These are phyloP conservation scores for Chrysanthemum lavandulifolium DNA, from an alignment of 129 eudicot species.

Conservation along the genomic window DNA sequence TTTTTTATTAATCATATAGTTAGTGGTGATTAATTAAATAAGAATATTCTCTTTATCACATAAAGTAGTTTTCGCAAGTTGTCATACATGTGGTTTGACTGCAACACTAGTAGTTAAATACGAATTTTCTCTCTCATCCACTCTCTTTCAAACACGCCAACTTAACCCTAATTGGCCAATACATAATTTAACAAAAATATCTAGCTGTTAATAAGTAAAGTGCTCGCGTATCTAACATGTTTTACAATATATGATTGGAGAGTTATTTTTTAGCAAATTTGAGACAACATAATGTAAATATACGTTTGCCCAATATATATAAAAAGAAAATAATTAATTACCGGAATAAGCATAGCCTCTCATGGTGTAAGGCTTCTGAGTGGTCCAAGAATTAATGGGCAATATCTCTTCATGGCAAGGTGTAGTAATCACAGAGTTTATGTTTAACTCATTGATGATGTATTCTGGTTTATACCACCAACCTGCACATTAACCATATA, in stretches of 20 bases:
- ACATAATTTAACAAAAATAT: no score
- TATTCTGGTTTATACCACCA: constrained; percentile 98
- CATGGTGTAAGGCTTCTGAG: constrained; percentile 83
- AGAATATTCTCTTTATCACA: constrained; percentile 5
- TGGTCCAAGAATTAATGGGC: constrained; percentile 92
- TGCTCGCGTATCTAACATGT: no score
- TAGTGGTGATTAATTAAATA: background rate
- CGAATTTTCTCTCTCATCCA: background rate
- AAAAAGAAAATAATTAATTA: constrained; percentile 7
- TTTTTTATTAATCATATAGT: no score
- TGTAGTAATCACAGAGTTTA: constrained; percentile 92
- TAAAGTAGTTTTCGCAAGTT: constrained; percentile 25
- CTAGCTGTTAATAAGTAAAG: no score
- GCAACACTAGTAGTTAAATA: background rate
- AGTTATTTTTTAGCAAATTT: no score
- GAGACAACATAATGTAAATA: background rate
- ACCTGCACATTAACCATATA: constrained; percentile 40
- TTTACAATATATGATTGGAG: no score
- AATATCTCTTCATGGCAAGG: constrained; percentile 91
- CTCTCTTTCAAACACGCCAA: background rate
- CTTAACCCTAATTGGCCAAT: no score
- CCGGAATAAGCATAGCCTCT: constrained; percentile 96
- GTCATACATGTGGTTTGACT: constrained; percentile 30
- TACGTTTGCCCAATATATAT: no score
- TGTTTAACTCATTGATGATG: constrained; percentile 90